Conservation (phyloP, 2,329 filamentous ascomycete species). For the Ophiostoma quercus region DNA sequence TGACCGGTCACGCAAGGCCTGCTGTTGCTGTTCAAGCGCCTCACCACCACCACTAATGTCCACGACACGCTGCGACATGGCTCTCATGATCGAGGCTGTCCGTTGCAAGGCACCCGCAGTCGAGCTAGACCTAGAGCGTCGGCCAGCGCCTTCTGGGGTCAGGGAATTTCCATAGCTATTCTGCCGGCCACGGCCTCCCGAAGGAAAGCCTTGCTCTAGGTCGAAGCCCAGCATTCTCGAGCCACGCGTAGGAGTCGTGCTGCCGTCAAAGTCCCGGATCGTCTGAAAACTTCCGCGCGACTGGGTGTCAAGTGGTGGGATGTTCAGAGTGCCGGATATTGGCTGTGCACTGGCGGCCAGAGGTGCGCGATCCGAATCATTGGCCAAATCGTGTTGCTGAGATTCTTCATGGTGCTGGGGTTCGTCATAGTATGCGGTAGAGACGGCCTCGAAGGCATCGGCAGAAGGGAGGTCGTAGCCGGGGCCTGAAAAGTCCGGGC, state of each 20-base stretch:
- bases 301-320: slow-evolving; percentile 38
- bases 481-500: slow-evolving; percentile 25
- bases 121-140: slow-evolving; percentile 58
- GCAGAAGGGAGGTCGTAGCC: slow-evolving; percentile 22
- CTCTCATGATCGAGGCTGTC: slow-evolving; percentile 70
- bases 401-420: slow-evolving; percentile 32
- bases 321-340: slow-evolving; percentile 47
- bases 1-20: slow-evolving; percentile 56
- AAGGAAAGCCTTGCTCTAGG: slow-evolving; percentile 53
- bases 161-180: slow-evolving; percentile 55
- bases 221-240: slow-evolving; percentile 51
- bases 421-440: slow-evolving; percentile 42
- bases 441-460: slow-evolving; percentile 33
- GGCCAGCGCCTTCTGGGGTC: slow-evolving; percentile 45
- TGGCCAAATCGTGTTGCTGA: slow-evolving; percentile 37
- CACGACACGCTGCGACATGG: slow-evolving; percentile 95
- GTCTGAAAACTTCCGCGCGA: slow-evolving; percentile 55
- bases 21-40: slow-evolving; percentile 70
- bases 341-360: slow-evolving; percentile 53
- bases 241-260: slow-evolving; percentile 40
- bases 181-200: slow-evolving; percentile 44
- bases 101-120: slow-evolving; percentile 59
- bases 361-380: slow-evolving; percentile 54
- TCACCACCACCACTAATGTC: slow-evolving; percentile 94
- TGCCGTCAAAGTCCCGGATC: slow-evolving; percentile 51